phyloP scores from a whole-genome alignment of 2,329 filamentous ascomycete genomes.

The Penicillium sumatraense region DNA sequence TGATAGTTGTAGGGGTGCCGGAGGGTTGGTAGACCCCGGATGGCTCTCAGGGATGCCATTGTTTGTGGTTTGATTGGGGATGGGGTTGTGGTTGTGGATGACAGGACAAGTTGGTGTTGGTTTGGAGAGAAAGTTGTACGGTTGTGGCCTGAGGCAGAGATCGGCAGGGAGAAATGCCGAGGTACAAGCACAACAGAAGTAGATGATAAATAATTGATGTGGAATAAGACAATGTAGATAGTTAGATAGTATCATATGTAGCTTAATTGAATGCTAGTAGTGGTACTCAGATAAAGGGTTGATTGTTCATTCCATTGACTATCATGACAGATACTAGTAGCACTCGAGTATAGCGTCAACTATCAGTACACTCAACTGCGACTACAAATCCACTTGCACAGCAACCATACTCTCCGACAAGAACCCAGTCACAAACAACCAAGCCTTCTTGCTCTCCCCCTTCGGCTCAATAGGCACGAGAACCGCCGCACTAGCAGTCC shows the following conservation, averaged over 20 bases:
- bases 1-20: too few relatives aligned
- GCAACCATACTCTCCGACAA: slow-evolving; percentile 55
- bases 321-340: too few relatives aligned
- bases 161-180: background rate
- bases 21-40: slow-evolving; percentile 12
- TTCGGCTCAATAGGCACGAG: slow-evolving; percentile 58
- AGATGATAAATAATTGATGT: too few relatives aligned
- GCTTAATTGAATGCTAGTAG: too few relatives aligned
- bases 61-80: background rate
- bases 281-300: too few relatives aligned
- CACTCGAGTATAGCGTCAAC: too few relatives aligned
- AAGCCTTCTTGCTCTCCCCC: slow-evolving; percentile 54
- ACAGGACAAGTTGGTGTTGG: background rate
- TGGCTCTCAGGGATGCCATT: slow-evolving; percentile 20
- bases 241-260: background rate
- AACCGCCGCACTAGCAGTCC: slow-evolving; percentile 57
- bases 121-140: background rate
- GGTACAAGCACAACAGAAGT: too few relatives aligned
- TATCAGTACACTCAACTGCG: background rate
- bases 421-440: slow-evolving; percentile 64
- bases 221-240: background rate
- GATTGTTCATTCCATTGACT: background rate
- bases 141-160: background rate
- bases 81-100: background rate
- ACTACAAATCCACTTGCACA: slow-evolving; percentile 57